Conservation (phyloP, 2,329 filamentous ascomycete genomes). For the Beauveria pseudobassiana region DNA sequence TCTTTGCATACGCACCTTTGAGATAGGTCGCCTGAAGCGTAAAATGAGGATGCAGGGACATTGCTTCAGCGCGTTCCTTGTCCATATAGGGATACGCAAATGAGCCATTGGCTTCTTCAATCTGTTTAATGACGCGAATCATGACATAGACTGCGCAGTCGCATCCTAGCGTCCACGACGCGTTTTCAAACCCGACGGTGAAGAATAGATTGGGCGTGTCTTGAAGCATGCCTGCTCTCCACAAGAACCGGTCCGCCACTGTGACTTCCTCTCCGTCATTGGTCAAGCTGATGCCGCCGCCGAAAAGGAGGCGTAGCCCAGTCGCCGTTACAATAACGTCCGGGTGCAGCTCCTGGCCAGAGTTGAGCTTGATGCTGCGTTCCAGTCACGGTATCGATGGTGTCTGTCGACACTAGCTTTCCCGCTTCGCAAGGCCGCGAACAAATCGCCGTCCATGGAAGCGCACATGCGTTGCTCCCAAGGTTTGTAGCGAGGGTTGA, state of each 20-base stretch:
- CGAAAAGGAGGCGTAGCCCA: slow-evolving; percentile 49
- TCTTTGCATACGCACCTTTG: too few relatives aligned
- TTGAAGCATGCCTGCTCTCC: slow-evolving; percentile 55
- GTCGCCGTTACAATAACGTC: slow-evolving; percentile 61
- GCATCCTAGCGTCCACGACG: slow-evolving; percentile 54
- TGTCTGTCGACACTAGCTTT: slow-evolving; percentile 35
- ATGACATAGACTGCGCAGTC: slow-evolving; percentile 45
- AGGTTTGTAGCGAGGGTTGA: slow-evolving; percentile 42
- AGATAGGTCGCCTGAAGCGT: too few relatives aligned
- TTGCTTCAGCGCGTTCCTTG: too few relatives aligned
- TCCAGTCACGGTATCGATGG: slow-evolving; percentile 37
- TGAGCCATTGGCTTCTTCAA: too few relatives aligned
- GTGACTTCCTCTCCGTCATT: not conserved
- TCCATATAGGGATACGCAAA: too few relatives aligned
- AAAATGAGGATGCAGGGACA: too few relatives aligned
- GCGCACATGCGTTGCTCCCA: slow-evolving; percentile 65
- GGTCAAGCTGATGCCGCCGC: slow-evolving; percentile 34
- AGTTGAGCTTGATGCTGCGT: slow-evolving; percentile 34
- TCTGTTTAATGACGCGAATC: slow-evolving; percentile 15
- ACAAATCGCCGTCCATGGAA: slow-evolving; percentile 39
- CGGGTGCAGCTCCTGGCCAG: slow-evolving; percentile 38
- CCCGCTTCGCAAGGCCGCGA: slow-evolving; percentile 28
- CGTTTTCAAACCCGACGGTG: slow-evolving; percentile 52
- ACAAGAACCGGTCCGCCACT: slow-evolving; percentile 25
- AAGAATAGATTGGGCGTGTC: slow-evolving; percentile 53